Evolutionary conservation across 108 stramenopile species (phyloP), one percentile per base, ranked within the genome.

Genomic region (Skeletonema menzelii): DNA sequence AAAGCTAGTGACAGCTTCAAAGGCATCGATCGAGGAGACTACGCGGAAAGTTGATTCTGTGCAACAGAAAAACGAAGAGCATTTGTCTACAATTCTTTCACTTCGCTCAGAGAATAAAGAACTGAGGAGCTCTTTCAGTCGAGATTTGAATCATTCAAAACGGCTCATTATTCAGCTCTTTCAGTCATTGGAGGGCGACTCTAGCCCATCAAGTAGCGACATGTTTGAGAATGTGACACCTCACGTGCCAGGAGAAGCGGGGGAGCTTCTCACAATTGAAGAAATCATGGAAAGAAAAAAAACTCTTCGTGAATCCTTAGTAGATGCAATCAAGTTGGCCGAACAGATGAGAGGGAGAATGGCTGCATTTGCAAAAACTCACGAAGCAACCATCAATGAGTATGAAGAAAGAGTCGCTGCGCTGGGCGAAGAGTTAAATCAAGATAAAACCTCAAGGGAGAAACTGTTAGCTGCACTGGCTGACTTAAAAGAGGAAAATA

Each of bases 201-300:
- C 49, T 53, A 53, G 22, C 22, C 20, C 22, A 42, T 42, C 14
- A 22, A 17, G 8, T 49, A 15, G 20, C 17, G 47, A 49, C 20
- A 49, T 49, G 47, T 20, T 2, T 0, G 24, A 47, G 15, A 2
- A 53, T 10, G 22, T 37, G 44, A 42, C 22, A 34, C 34, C 32
- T 13, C 20, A 14, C 20, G 22, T 73, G 20, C 26, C 34, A 13
- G 55, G 64, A 19, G 30, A 22, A 49, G 63, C 58, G 30, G 56
- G 65, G 2, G 63, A 73, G 20, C 56, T 55, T 20, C 27, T 73
- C 17, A 37, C 28, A 64, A 22, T 64, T 27, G 55, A 73, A 38
- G 72, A 64, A 11, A 38, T 73, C 12, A 24, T 38, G 28, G n/a
- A 28, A 7, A 56, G 65, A 34, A 73, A 65, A 35, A 63, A 73